Conservation (phyloP, 1,139 yeast species). For the Arxiozyma telluris region DNA sequence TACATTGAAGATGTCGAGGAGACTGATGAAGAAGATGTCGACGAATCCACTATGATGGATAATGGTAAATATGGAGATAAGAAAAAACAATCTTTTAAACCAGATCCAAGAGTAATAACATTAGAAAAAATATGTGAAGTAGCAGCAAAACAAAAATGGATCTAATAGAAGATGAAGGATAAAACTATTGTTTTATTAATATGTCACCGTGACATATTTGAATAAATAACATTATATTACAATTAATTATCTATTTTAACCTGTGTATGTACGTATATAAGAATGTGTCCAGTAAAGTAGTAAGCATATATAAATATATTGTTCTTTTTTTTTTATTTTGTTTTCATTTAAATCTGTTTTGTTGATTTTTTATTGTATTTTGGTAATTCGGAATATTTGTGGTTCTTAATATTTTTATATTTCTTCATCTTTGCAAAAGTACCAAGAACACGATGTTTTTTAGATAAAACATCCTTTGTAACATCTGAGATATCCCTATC, state of each 20-base stretch:
- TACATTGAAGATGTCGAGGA: conserved; percentile 29
- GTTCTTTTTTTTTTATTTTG: no score
- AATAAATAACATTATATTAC: background rate
- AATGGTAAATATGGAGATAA: conserved; percentile 6
- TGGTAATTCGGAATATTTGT: conserved; percentile 36
- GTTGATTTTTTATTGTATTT: conserved; percentile 24
- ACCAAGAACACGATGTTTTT: conserved; percentile 40
- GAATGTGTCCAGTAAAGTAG: background rate
- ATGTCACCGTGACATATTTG: background rate
- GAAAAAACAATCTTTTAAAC: conserved; percentile 16
- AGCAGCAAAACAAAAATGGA: conserved; percentile 32
- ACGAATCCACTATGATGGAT: conserved; percentile 2
- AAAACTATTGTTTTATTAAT: background rate
- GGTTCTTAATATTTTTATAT: conserved; percentile 29
- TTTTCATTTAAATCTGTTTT: conserved; percentile 20
- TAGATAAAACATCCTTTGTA: conserved; percentile 41
- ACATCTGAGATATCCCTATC: conserved; percentile 41
- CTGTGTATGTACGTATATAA: background rate
- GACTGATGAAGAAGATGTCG: conserved; percentile 16
- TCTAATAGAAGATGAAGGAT: conserved; percentile 9
- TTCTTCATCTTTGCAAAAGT: conserved; percentile 31
- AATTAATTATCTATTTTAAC: background rate
- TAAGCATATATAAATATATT: no score
- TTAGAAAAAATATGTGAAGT: conserved; percentile 31
- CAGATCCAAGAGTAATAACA: conserved; percentile 31